Evolutionary conservation across 2,329 filamentous ascomycete genomes (phyloP), one percentile per base, ranked within the genome.

Genomic region (Cercospora canescens): DNA sequence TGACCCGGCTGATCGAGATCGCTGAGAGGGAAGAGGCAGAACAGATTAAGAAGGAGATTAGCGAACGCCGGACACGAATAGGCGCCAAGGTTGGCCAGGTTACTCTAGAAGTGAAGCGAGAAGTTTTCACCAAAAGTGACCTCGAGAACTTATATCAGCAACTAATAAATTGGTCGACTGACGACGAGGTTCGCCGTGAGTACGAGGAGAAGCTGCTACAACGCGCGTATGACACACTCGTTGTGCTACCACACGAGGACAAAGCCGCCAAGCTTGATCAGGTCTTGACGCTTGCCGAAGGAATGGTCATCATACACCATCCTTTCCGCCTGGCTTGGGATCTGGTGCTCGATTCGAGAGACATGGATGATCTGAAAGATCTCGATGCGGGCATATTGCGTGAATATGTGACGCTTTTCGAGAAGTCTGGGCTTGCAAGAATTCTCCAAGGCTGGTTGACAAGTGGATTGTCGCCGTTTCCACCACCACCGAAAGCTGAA

Each of bases 271-370:
- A 96, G 77, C 86, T 91, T 28, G 82, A 88, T 37, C 89, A 91
- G 69, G 90, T 97, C 0, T 80, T 91, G 73, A 89, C 91, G 66
- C 82, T 95, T 60, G 93, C 94, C 0, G 88, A 89, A 69, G 95
- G 94, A 67, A 97, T 99, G 91, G 94, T 99, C 67, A 91, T 97
- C 66, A 95, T 99, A 76, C 94, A 94, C 73, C 93, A 98, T 72
- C 92, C 93, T 0, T 97, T 90, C 79, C 88, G 90, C 69, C 84
- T 96, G 16, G 95, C 95, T 0, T 99, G 96, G 96, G 90, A 93
- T 73, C 90, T 97, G 67, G 86, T 91, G 32, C 84, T 99, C 65
- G 92, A 98, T 75, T 98, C 94, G 91, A 87, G 91, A 71, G 94
- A 97, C 77, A 82, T 88, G 48, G 88, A 91, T 72, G 87, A 87